phyloP scores from a whole-genome alignment of 805 yeast species.

The Ogataea haglerorum region DNA sequence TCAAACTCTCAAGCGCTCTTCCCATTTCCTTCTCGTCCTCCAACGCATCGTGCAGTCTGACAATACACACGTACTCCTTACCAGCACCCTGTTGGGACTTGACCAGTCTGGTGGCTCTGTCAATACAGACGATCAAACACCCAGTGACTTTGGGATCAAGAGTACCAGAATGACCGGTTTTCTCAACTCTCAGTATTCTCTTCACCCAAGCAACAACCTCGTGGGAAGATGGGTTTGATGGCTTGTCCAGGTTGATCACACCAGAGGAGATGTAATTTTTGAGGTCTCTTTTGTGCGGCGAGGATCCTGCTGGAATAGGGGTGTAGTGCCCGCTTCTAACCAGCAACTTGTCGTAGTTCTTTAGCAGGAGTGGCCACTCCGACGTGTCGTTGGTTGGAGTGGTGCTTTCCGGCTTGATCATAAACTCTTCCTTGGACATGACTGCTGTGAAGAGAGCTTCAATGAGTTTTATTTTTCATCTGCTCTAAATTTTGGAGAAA shows the following conservation, averaged over 20 bases:
- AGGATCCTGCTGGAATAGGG: conserved; percentile 92
- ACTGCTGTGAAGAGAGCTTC: conserved; percentile 3
- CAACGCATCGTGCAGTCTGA: conserved; percentile 89
- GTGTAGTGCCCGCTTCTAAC: conserved; percentile 97
- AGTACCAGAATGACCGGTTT: conserved; percentile 99
- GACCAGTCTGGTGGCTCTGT: conserved; percentile 96
- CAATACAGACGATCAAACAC: conserved; percentile 96
- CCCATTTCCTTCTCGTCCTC: conserved; percentile 85
- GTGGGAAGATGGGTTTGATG: conserved; percentile 97
- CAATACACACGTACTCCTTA: conserved; percentile 98
- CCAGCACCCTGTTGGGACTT: conserved; percentile 99
- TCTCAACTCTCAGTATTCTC: conserved; percentile 90
- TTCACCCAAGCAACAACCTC: conserved; percentile 99
- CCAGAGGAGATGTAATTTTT: conserved; percentile 89
- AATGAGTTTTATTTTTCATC: conserved; percentile 7
- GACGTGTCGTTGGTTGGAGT: conserved; percentile 82
- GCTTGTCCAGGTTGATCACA: conserved; percentile 95
- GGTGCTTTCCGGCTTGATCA: conserved; percentile 84
- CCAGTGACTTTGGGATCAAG: conserved; percentile 97
- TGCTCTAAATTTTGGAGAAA: conserved; percentile 10
- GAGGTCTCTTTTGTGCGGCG: conserved; percentile 92
- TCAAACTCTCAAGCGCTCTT: conserved; percentile 84
- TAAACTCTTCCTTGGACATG: conserved; percentile 42
- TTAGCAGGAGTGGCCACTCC: conserved; percentile 92
- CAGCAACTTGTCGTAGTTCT: conserved; percentile 87